A percentile compares a stretch with the other conserved stretches of the same genome.
phyloP scores from a whole-genome alignment of 805 yeast species.

The Candida piceae region DNA sequence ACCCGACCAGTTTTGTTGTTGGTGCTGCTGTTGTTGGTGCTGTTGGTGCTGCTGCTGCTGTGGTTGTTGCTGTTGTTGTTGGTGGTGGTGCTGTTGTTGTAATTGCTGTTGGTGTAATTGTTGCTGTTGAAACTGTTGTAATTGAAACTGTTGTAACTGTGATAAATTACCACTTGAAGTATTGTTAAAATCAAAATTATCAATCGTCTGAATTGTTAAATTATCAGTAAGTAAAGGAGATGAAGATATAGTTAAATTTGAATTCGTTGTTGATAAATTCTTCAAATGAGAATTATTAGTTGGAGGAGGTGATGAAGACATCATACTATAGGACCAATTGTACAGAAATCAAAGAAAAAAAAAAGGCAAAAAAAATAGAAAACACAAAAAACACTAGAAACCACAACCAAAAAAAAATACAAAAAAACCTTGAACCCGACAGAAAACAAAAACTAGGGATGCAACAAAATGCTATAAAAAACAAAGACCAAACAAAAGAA shows the following conservation, averaged over 20 bases:
- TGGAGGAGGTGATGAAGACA: slow-evolving; percentile 32
- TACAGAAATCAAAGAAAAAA: no score
- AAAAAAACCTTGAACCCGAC: no score
- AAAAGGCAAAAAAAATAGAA: not conserved
- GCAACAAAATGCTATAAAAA: no score
- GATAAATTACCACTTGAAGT: slow-evolving; percentile 2
- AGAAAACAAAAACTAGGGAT: no score
- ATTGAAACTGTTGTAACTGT: slow-evolving; percentile 1
- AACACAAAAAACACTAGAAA: not conserved
- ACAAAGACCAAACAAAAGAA: no score
- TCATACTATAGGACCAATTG: slow-evolving; percentile 27
- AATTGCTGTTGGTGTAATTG: slow-evolving; percentile 3
- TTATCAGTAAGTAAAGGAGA: slow-evolving; percentile 20
- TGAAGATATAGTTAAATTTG: slow-evolving; percentile 16
- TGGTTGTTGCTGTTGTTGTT: not conserved
- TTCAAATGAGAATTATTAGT: slow-evolving; percentile 16
- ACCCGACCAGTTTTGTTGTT: no score
- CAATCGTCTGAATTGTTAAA: slow-evolving; percentile 16
- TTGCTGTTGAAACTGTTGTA: not conserved
- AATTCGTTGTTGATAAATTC: slow-evolving; percentile 11
- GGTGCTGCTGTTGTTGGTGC: slow-evolving; percentile 5
- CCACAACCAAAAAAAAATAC: no score
- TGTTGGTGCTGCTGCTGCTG: slow-evolving; percentile 3
- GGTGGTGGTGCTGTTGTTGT: not conserved
- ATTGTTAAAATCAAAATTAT: slow-evolving; percentile 9